phyloP scores from a whole-genome alignment of 176 grass and related monocot genomes.

The Typha latifolia region DNA sequence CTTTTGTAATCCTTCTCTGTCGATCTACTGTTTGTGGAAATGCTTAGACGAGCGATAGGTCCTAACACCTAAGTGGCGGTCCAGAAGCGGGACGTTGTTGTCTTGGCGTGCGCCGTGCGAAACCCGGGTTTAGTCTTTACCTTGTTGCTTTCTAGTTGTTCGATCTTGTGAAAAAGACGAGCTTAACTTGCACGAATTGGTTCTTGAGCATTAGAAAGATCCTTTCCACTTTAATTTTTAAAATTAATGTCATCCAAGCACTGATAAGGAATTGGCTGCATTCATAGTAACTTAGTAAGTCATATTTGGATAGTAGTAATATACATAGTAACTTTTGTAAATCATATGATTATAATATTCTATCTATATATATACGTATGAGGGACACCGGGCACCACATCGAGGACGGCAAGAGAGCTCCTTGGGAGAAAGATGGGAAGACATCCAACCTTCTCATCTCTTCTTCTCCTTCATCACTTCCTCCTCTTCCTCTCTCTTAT shows the following conservation, averaged over 20 bases:
- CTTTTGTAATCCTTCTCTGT: constrained; percentile 1
- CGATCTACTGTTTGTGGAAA: no score
- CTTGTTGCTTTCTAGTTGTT: not conserved
- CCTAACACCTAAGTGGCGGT: not conserved
- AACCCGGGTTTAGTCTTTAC: not conserved
- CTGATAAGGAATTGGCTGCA: no score
- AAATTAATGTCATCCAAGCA: no score
- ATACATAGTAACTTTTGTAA: no score
- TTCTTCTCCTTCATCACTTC: constrained; percentile 22
- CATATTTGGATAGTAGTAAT: no score
- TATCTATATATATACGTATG: no score
- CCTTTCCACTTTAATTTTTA: no score
- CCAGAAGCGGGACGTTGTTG: not conserved
- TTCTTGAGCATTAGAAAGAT: not conserved
- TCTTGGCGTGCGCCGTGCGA: not conserved
- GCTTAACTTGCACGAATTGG: not conserved
- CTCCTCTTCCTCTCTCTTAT: constrained; percentile 19
- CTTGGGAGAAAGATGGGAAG: no score
- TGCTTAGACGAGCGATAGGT: not conserved
- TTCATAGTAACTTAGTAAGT: no score
- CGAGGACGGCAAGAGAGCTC: not conserved
- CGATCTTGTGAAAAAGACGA: not conserved
- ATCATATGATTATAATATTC: no score
- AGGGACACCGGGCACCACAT: no score
- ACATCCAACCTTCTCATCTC: not conserved